These are phyloP conservation scores for Fraxinus angustifolia DNA, from an alignment of 305 asterid genomes.

Conservation along the genomic window DNA sequence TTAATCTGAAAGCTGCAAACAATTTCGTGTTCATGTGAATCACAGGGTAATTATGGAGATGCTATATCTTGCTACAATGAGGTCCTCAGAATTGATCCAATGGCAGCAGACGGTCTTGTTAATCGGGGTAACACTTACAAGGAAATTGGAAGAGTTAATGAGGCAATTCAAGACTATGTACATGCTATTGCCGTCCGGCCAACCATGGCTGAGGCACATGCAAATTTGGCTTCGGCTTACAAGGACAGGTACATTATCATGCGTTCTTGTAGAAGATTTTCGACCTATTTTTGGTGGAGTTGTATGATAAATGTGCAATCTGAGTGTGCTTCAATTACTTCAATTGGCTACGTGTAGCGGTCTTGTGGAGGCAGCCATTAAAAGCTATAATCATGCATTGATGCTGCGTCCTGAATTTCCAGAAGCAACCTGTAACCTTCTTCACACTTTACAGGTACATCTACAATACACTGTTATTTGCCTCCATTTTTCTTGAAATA, in stretches of 20 bases:
- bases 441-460: conserved; percentile 87
- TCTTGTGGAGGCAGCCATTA: conserved; percentile 88
- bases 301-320: not conserved
- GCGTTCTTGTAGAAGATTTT: not conserved
- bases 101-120: conserved; percentile 95
- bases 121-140: conserved; percentile 97
- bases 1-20: not conserved
- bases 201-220: conserved; percentile 98
- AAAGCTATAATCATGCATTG: conserved; percentile 90
- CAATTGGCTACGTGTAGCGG: conserved; percentile 47
- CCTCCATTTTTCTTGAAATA: conserved; percentile 1
- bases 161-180: conserved; percentile 84
- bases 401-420: conserved; percentile 87
- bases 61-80: conserved; percentile 97
- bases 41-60: conserved; percentile 90
- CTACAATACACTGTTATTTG: conserved; percentile 1
- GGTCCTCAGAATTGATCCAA: conserved; percentile 88
- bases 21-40: conserved; percentile 18
- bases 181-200: conserved; percentile 84
- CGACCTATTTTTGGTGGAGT: not conserved
- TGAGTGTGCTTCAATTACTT: not conserved
- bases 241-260: conserved; percentile 68
- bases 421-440: conserved; percentile 98
- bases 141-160: conserved; percentile 94
- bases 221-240: conserved; percentile 98